Conservation (phyloP, 2,329 filamentous ascomycete genomes). For the Rugonectria rugulosa region DNA sequence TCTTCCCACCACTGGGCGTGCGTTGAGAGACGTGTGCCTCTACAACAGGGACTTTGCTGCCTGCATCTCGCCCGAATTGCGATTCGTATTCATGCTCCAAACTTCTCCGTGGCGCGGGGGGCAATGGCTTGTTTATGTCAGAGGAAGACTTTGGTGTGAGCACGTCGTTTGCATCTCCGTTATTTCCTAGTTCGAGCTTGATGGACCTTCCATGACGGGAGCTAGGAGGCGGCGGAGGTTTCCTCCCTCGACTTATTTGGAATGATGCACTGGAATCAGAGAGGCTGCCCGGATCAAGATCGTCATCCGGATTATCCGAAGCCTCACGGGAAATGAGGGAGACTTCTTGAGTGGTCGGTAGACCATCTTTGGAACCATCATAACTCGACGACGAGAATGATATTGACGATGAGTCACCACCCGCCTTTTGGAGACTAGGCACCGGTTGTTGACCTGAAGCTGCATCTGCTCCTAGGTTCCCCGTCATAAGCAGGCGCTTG, state of each 20-base stretch:
- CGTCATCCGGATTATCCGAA: conserved; percentile 34
- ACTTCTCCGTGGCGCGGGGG: conserved; percentile 59
- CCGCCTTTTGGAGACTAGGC: conserved; percentile 12
- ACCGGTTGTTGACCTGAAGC: conserved; percentile 19
- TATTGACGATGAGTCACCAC: conserved; percentile 26
- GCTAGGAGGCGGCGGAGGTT: conserved; percentile 74
- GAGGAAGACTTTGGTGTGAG: conserved; percentile 30
- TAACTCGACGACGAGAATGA: conserved; percentile 27
- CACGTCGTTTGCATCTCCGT: conserved; percentile 36
- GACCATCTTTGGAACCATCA: conserved; percentile 20
- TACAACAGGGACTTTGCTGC: conserved; percentile 58
- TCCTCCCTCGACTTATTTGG: conserved; percentile 54
- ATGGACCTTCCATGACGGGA: conserved; percentile 82
- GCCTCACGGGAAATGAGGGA: conserved; percentile 31
- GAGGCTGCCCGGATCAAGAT: conserved; percentile 28
- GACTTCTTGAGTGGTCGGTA: conserved; percentile 25
- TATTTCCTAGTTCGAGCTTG: conserved; percentile 52
- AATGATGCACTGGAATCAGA: conserved; percentile 42
- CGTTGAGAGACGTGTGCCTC: conserved; percentile 43
- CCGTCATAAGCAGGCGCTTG: conserved; percentile 77
- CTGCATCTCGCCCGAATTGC: conserved; percentile 62
- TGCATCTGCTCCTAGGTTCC: conserved; percentile 55
- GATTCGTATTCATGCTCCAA: conserved; percentile 59
- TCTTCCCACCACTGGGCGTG: conserved; percentile 47
- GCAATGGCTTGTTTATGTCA: conserved; percentile 62